These are phyloP conservation scores for Colletotrichum limetticola DNA, from an alignment of 2,329 filamentous ascomycete genomes.

Conservation along the genomic window DNA sequence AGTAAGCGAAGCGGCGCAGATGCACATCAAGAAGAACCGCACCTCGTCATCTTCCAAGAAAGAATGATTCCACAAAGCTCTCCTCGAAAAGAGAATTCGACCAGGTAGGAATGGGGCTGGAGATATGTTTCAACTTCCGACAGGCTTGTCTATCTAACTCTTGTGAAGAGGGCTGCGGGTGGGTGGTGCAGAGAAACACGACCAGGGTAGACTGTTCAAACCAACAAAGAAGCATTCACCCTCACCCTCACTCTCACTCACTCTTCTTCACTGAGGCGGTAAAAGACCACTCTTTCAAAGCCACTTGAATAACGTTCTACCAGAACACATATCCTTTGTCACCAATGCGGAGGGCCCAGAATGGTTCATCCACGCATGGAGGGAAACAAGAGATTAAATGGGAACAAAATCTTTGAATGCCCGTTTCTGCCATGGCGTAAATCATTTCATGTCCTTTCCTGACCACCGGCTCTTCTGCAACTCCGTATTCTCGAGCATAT, in stretches of 20 bases:
- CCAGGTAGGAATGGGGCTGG: not conserved
- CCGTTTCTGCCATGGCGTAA: not conserved
- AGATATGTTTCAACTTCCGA: not conserved
- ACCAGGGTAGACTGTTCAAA: not conserved
- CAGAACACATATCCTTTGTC: not conserved
- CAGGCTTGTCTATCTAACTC: not conserved
- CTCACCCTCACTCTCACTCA: too few species aligned
- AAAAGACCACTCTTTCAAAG: not conserved
- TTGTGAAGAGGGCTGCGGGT: not conserved
- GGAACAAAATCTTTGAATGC: not conserved
- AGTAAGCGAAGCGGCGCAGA: too few species aligned
- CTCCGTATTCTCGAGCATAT: too few species aligned
- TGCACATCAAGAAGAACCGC: too few species aligned
- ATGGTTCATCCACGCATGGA: not conserved
- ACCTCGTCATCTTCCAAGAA: too few species aligned
- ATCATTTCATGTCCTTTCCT: not conserved
- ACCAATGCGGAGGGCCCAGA: too few species aligned
- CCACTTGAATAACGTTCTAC: not conserved
- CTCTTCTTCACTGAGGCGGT: not conserved
- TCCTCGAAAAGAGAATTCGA: not conserved
- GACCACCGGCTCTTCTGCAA: not conserved
- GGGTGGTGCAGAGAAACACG: not conserved
- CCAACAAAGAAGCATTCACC: not conserved
- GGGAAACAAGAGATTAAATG: not conserved
- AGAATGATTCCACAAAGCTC: too few species aligned